Conservation (phyloP, 2,329 filamentous ascomycete genomes). For the Didymella arachidicola region DNA sequence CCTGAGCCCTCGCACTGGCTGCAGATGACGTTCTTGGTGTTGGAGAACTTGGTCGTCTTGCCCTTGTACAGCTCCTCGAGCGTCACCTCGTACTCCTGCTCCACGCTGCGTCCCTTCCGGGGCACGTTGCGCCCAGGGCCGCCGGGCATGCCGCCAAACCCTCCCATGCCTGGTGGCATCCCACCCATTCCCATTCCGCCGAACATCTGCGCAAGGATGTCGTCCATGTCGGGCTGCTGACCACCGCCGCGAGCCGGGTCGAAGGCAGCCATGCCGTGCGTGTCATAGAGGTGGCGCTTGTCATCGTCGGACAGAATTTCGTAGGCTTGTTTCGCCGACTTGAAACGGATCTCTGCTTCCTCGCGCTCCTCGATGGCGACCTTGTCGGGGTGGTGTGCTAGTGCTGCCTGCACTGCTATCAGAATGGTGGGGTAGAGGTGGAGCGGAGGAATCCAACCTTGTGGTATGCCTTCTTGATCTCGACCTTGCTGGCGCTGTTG, state of each 20-base stretch:
- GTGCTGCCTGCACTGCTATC: conserved; percentile 69
- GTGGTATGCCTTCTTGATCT: conserved; percentile 95
- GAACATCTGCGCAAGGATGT: conserved; percentile 94
- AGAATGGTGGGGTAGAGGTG: conserved; percentile 10
- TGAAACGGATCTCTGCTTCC: conserved; percentile 91
- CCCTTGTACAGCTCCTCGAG: conserved; percentile 98
- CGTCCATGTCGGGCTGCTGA: conserved; percentile 81
- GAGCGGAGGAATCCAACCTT: conserved; percentile 67
- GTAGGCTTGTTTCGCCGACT: conserved; percentile 90
- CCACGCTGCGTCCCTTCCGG: conserved; percentile 79
- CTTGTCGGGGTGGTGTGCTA: conserved; percentile 94
- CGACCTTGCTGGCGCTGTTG: conserved; percentile 73
- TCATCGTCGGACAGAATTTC: conserved; percentile 97
- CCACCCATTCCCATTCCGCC: conserved; percentile 61
- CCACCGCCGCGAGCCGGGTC: conserved; percentile 75
- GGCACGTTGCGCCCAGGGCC: conserved; percentile 61
- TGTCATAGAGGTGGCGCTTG: conserved; percentile 90
- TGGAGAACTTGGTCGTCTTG: conserved; percentile 96
- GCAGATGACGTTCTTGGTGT: conserved; percentile 93
- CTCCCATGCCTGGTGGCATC: conserved; percentile 64
- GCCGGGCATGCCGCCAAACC: conserved; percentile 66
- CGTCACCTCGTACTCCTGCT: conserved; percentile 88
- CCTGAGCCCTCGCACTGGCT: conserved; percentile 85
- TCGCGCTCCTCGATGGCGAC: conserved; percentile 84
- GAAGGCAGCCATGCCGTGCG: conserved; percentile 94